These are phyloP conservation scores for Lepidium aucheri DNA, from an alignment of 345 rosid species.

Conservation along the genomic window DNA sequence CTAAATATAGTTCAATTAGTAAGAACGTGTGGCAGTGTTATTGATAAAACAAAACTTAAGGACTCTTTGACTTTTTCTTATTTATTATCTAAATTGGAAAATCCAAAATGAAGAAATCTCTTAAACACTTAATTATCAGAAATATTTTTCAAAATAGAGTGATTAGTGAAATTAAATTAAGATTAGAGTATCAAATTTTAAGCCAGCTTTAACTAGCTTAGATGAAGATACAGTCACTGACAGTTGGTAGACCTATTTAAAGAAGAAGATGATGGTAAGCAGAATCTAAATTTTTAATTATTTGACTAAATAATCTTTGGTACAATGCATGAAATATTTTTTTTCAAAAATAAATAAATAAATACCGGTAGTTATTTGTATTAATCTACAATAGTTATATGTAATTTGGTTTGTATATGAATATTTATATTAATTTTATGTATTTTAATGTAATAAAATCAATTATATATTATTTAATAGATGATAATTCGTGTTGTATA, in stretches of 20 bases:
- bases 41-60: constrained; percentile 17
- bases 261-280: constrained; percentile 1
- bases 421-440: too few relatives aligned
- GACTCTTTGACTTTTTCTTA: constrained; percentile 20
- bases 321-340: too few relatives aligned
- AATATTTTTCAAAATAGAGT: too few relatives aligned
- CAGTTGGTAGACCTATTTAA: constrained; percentile 11
- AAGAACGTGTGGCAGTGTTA: constrained; percentile 33
- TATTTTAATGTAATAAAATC: too few relatives aligned
- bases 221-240: background rate
- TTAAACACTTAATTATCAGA: background rate
- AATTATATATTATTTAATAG: too few relatives aligned
- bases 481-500: too few relatives aligned
- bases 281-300: background rate
- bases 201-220: constrained; percentile 13
- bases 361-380: too few relatives aligned
- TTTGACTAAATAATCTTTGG: too few relatives aligned
- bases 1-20: constrained; percentile 2
- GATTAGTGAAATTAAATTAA: constrained; percentile 2
- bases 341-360: too few relatives aligned
- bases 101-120: constrained; percentile 21
- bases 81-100: background rate
- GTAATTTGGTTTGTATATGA: too few relatives aligned
- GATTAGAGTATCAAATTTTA: background rate
- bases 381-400: too few relatives aligned